Evolutionary conservation across 2,329 filamentous ascomycete genomes (phyloP), one percentile per base, ranked within the genome.

Genomic region (Fusarium sp.): DNA sequence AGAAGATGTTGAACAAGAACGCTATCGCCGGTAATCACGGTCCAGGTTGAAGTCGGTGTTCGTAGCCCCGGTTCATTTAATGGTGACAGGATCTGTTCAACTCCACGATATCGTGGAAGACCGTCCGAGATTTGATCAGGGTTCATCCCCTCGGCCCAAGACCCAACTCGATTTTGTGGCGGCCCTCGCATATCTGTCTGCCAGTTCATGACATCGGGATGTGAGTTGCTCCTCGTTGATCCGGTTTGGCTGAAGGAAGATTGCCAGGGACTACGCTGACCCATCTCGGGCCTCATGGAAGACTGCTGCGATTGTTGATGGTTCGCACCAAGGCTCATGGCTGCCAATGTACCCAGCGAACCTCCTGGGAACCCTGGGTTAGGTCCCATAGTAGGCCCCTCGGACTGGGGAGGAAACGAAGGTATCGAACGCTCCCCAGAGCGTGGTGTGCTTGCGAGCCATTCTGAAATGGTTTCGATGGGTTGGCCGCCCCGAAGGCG

Each of bases 1-100:
- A 93, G 81, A 15, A 93, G 83, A 73, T 91, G 90, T 68, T 90
- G 85, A 3, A 93, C 88, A 35, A 93, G 84, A 18, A 79, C 81
- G 18, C 83, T 75, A 71, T 93, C 90, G 7, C 79, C 77, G 4
- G 90, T 92, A 27, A 93, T 85, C 42, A 76, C 83, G 4, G 91
- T 92, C 91, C 91, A 93, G 1, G 83, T 84, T 7, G 76, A 80
- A 1, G 83, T 75, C 0, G 85, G 81, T 2, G 83, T 78, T 69
- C 83, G 83, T 75, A 83, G 80, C 41, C 85, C 83, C 1, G 85
- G 80, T 37, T 83, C 76, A 29, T 84, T 82, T 19, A 84, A 75
- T 2, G 86, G 84, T 0, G 85, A 84, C 25, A 89, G 77, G 23
- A 89, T 76, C 55, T 88, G 84, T 67, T 88, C 84, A 12, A 86